phyloP scores from a whole-genome alignment of 2,329 filamentous ascomycete genomes.

The Didymella sp. region DNA sequence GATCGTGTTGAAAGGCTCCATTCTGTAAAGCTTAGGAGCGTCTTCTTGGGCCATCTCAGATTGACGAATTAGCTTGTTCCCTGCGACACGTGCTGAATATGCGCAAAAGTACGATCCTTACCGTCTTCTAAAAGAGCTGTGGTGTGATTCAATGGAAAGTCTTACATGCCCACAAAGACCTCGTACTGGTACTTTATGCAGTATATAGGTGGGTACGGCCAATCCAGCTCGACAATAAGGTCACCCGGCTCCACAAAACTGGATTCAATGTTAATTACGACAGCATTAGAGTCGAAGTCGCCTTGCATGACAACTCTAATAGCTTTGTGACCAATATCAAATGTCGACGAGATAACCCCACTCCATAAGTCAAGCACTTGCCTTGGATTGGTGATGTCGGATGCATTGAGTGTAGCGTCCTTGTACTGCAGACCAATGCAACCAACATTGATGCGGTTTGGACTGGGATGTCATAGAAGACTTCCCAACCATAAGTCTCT shows the following conservation, averaged over 20 bases:
- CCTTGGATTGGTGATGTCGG: slow-evolving; percentile 20
- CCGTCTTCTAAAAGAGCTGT: slow-evolving; percentile 46
- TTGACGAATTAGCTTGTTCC: slow-evolving; percentile 53
- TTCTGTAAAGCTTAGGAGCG: slow-evolving; percentile 42
- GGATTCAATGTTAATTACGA: slow-evolving; percentile 55
- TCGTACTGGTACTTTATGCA: slow-evolving; percentile 37
- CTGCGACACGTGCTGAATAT: slow-evolving; percentile 54
- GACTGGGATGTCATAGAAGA: slow-evolving; percentile 54
- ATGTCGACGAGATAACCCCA: slow-evolving; percentile 55
- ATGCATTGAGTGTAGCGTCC: slow-evolving; percentile 36
- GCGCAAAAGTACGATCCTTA: slow-evolving; percentile 44
- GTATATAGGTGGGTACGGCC: slow-evolving; percentile 55
- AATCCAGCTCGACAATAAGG: slow-evolving; percentile 60
- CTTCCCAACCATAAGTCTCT: slow-evolving; percentile 52
- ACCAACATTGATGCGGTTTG: slow-evolving; percentile 59
- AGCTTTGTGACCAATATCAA: slow-evolving; percentile 50
- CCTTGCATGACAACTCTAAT: slow-evolving; percentile 56
- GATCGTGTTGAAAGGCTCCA: slow-evolving; percentile 53
- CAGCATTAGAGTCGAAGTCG: slow-evolving; percentile 55
- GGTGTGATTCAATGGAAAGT: slow-evolving; percentile 54
- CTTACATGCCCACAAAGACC: slow-evolving; percentile 60
- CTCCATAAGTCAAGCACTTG: slow-evolving; percentile 60
- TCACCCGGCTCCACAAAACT: slow-evolving; percentile 48
- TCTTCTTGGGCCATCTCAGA: slow-evolving; percentile 50
- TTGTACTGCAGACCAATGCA: slow-evolving; percentile 55